Conservation (phyloP, 257 asterid genomes). For the Catharanthus roseus region DNA sequence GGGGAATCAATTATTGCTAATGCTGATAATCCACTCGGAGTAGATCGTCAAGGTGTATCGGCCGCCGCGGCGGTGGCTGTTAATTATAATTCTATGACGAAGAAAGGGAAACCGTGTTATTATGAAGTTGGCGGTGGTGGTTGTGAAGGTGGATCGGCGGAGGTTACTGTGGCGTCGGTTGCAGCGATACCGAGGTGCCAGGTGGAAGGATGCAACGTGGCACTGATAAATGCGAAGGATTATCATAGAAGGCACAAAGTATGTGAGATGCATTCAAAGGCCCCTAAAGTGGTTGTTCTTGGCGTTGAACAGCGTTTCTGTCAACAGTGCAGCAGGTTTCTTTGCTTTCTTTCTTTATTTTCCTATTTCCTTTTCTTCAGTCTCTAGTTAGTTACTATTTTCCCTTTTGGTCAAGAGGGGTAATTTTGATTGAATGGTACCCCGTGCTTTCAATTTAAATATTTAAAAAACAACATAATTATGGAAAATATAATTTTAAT, state of each 20-base stretch:
- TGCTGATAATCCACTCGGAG: neutral
- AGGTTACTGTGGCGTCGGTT: conserved; percentile 9
- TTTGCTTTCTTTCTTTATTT: neutral
- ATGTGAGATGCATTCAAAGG: conserved; percentile 61
- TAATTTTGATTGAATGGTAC: no score
- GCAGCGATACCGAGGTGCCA: conserved; percentile 41
- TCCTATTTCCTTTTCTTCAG: neutral
- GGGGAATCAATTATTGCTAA: no score
- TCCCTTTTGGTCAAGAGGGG: neutral
- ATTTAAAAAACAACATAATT: no score
- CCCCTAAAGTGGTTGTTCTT: conserved; percentile 49
- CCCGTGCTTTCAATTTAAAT: no score
- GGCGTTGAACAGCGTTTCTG: conserved; percentile 66
- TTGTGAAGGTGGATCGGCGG: neutral
- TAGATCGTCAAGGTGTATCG: neutral
- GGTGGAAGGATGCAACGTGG: conserved; percentile 62
- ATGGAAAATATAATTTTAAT: no score
- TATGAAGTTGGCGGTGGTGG: neutral
- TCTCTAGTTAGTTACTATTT: neutral
- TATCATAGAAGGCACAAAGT: conserved; percentile 71
- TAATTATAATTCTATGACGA: conserved; percentile 11
- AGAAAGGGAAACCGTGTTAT: conserved; percentile 33
- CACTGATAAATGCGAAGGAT: conserved; percentile 43
- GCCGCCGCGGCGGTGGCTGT: neutral
- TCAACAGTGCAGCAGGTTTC: conserved; percentile 78